A percentile compares a stretch with the other conserved stretches of the same genome.
Conservation (phyloP, 306 rosid genomes). For the Quercus aquifolioides region DNA sequence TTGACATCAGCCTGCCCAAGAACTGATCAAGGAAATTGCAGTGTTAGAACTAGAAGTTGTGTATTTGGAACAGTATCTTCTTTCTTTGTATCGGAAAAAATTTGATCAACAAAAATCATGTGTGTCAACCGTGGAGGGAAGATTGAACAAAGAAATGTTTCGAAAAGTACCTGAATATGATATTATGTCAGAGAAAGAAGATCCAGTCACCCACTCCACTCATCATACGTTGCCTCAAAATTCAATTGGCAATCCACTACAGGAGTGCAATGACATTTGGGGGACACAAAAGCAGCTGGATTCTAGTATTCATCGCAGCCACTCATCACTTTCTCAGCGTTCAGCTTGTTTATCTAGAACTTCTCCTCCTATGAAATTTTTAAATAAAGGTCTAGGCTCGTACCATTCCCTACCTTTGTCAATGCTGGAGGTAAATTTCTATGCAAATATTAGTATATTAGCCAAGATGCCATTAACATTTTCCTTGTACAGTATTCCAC, state of each 20-base stretch:
- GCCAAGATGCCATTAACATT: background rate
- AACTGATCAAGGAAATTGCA: constrained; percentile 73
- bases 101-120: constrained; percentile 53
- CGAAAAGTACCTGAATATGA: constrained; percentile 17
- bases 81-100: constrained; percentile 69
- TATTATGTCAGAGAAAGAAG: constrained; percentile 36
- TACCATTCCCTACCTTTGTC: constrained; percentile 90
- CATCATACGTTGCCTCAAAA: constrained; percentile 34
- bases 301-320: constrained; percentile 61
- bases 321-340: constrained; percentile 68
- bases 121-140: constrained; percentile 41
- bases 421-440: constrained; percentile 70
- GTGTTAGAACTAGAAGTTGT: constrained; percentile 74
- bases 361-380: constrained; percentile 41
- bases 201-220: constrained; percentile 24
- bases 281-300: constrained; percentile 50
- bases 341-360: constrained; percentile 52
- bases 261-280: constrained; percentile 38
- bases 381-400: constrained; percentile 52
- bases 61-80: constrained; percentile 72
- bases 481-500: background rate
- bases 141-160: constrained; percentile 26
- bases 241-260: constrained; percentile 31
- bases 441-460: background rate
- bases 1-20: constrained; percentile 62